These are phyloP conservation scores for Gossypium trilobum DNA, from an alignment of 441 rosid species.

Conservation along the genomic window DNA sequence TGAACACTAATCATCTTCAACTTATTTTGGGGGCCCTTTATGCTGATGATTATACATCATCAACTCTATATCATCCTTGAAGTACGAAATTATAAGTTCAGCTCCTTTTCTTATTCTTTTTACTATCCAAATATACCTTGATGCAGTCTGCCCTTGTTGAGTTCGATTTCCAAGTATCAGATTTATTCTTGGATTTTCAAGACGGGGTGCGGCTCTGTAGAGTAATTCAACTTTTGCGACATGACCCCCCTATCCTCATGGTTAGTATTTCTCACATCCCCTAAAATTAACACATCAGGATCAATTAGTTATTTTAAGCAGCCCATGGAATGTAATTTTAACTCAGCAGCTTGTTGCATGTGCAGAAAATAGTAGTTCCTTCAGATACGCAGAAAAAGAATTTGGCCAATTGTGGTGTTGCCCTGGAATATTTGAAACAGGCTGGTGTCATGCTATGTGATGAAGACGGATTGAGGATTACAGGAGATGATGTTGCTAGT, in stretches of 20 bases:
- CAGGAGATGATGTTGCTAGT: slow-evolving; percentile 56
- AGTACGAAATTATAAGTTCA: not conserved
- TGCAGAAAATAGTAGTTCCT: slow-evolving; percentile 73
- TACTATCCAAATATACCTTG: slow-evolving; percentile 11
- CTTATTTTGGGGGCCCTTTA: not conserved
- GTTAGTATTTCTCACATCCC: slow-evolving; percentile 30
- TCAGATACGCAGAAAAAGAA: slow-evolving; percentile 63
- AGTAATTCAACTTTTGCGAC: slow-evolving; percentile 71
- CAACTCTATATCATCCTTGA: not conserved
- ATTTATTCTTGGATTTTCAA: slow-evolving; percentile 68
- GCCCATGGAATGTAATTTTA: slow-evolving; percentile 11
- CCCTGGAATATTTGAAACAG: slow-evolving; percentile 54
- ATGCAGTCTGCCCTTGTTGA: slow-evolving; percentile 61
- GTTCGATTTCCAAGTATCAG: slow-evolving; percentile 61
- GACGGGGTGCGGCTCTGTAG: slow-evolving; percentile 89
- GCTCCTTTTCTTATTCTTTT: not conserved
- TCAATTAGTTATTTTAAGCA: not conserved
- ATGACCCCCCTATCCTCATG: slow-evolving; percentile 65
- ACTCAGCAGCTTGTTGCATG: slow-evolving; percentile 10
- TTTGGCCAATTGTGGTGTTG: slow-evolving; percentile 56
- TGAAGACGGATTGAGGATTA: slow-evolving; percentile 57
- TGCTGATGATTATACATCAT: not conserved
- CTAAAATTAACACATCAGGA: not conserved
- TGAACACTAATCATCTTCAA: slow-evolving; percentile 2
- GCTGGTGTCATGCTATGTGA: slow-evolving; percentile 58